Evolutionary conservation across 1,139 yeast species (phyloP).

Genomic region (Debaryomyces sp.): DNA sequence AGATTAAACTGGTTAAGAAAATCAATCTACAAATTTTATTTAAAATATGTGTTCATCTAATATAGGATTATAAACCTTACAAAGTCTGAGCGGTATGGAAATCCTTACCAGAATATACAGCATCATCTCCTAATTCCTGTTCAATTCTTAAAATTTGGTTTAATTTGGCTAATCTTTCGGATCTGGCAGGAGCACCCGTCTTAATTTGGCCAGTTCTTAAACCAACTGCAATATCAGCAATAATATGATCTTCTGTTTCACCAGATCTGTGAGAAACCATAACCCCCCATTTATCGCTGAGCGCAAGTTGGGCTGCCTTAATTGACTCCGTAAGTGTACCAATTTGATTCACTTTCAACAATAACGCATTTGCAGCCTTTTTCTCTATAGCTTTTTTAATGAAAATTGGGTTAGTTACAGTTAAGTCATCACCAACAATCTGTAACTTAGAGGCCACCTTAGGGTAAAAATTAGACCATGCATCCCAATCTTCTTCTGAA

Average conservation of each 20-base stretch:
- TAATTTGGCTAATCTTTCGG: constrained; percentile 94
- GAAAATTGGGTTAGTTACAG: constrained; percentile 89
- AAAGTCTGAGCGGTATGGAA: constrained; percentile 70
- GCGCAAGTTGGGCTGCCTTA: constrained; percentile 83
- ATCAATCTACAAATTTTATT: neutral
- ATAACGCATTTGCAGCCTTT: constrained; percentile 85
- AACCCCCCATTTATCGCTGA: constrained; percentile 87
- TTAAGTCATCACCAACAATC: constrained; percentile 90
- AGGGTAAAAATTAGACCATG: constrained; percentile 79
- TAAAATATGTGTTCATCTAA: neutral
- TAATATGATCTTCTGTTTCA: constrained; percentile 94
- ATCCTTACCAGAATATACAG: constrained; percentile 81
- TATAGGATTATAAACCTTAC: neutral
- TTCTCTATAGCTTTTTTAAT: constrained; percentile 85
- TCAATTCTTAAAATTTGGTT: constrained; percentile 93
- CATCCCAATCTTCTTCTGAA: constrained; percentile 95
- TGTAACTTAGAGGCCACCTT: constrained; percentile 66
- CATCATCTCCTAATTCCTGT: constrained; percentile 90
- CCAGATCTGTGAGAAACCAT: constrained; percentile 97
- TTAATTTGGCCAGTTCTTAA: constrained; percentile 92
- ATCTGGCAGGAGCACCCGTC: constrained; percentile 98
- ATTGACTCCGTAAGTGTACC: constrained; percentile 86
- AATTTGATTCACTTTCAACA: constrained; percentile 91
- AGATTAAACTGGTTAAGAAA: too few relatives aligned
- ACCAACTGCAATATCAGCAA: constrained; percentile 92